A percentile compares a stretch with the other conserved stretches of the same genome.
phyloP scores from a whole-genome alignment of 768 basidiomycete genomes.

The Lanmaoa pseudosensibilis region DNA sequence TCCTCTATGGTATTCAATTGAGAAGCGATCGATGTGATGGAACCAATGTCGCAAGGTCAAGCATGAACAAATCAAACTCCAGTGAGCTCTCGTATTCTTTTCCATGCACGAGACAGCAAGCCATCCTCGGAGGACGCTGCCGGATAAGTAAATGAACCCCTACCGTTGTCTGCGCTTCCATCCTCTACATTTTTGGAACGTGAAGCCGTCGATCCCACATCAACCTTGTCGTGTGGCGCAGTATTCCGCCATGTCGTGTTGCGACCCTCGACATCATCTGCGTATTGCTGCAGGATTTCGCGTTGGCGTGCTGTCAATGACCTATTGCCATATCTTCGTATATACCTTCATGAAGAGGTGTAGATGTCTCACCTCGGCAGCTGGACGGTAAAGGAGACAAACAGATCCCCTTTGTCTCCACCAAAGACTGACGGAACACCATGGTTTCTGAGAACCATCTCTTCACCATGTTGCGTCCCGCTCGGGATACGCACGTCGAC shows the following conservation, averaged over 20 bases:
- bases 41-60: constrained; percentile 35
- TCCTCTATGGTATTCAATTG: constrained; percentile 31
- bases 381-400: constrained; percentile 83
- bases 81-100: constrained; percentile 67
- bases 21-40: constrained; percentile 26
- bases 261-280: constrained; percentile 88
- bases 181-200: constrained; percentile 23
- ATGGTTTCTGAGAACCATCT: constrained; percentile 89
- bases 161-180: constrained; percentile 57
- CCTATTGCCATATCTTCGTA: constrained; percentile 42
- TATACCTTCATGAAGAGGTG: constrained; percentile 6
- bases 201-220: constrained; percentile 16
- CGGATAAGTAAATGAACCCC: constrained; percentile 62
- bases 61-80: constrained; percentile 64
- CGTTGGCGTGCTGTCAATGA: constrained; percentile 81
- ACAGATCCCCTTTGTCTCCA: constrained; percentile 75
- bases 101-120: constrained; percentile 71
- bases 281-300: constrained; percentile 84
- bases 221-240: constrained; percentile 19
- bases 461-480: constrained; percentile 96
- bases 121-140: constrained; percentile 54
- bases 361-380: constrained; percentile 76
- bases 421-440: constrained; percentile 69
- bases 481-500: constrained; percentile 90
- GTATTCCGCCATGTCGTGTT: constrained; percentile 19